Conservation (phyloP, 2,329 filamentous ascomycete genomes). For the Penicillium sumatraense region DNA sequence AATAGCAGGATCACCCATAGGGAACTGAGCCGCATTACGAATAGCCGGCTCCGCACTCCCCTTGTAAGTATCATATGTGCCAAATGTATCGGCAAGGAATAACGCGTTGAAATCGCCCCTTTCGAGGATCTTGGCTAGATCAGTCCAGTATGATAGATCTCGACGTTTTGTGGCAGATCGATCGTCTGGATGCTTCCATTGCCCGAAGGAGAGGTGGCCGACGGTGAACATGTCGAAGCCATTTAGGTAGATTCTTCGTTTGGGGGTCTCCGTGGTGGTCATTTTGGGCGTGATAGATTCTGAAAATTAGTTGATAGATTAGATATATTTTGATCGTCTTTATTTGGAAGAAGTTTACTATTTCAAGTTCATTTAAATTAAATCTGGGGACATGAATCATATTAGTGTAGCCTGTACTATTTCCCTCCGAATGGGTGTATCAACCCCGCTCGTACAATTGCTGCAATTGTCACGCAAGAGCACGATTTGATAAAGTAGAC, state of each 20-base stretch:
- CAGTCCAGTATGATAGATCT: constrained; percentile 50
- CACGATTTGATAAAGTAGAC: too few species aligned
- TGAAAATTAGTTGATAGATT: too few species aligned
- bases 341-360: too few species aligned
- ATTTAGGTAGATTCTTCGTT: constrained; percentile 39
- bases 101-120: constrained; percentile 52
- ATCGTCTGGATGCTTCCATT: constrained; percentile 37
- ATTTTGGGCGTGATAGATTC: too few species aligned
- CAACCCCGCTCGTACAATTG: too few species aligned
- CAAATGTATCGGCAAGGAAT: constrained; percentile 54
- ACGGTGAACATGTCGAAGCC: constrained; percentile 46
- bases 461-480: not conserved
- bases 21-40: constrained; percentile 7
- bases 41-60: constrained; percentile 21
- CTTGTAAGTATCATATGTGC: constrained; percentile 49
- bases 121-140: constrained; percentile 51
- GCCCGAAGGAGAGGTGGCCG: constrained; percentile 42
- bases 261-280: too few species aligned
- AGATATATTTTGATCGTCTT: too few species aligned
- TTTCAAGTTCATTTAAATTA: too few species aligned
- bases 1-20: constrained; percentile 2
- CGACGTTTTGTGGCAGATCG: constrained; percentile 42
- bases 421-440: too few species aligned
- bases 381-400: too few species aligned
- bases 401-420: too few species aligned